Conservation (phyloP, 352 stramenopile species). For the Phytopythium helicoides region DNA sequence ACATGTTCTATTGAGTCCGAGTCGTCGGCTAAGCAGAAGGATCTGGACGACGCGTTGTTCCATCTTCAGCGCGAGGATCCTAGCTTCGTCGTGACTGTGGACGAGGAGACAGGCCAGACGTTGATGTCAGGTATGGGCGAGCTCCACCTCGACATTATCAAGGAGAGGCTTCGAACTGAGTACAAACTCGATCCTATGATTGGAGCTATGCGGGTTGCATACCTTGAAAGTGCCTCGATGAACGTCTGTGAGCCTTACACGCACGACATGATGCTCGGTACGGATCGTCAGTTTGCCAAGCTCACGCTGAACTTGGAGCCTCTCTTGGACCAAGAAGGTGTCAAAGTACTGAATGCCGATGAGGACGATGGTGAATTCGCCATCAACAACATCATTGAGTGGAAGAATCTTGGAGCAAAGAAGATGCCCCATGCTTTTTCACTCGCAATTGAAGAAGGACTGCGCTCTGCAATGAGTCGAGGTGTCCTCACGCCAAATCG, state of each 20-base stretch:
- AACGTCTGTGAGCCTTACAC: constrained; percentile 36
- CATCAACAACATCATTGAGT: constrained; percentile 59
- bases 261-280: constrained; percentile 67
- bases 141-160: constrained; percentile 93
- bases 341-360: constrained; percentile 9
- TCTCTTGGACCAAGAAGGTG: constrained; percentile 28
- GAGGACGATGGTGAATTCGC: constrained; percentile 22
- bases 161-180: constrained; percentile 88
- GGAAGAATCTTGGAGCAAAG: constrained; percentile 40
- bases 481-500: constrained; percentile 58
- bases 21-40: constrained; percentile 79
- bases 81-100: constrained; percentile 94
- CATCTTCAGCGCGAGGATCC: constrained; percentile 92
- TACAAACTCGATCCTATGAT: constrained; percentile 86
- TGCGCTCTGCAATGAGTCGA: constrained; percentile 53
- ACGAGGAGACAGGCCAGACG: constrained; percentile 97
- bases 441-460: constrained; percentile 64
- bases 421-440: constrained; percentile 67
- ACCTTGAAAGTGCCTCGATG: constrained; percentile 83
- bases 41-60: constrained; percentile 82
- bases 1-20: constrained; percentile 91
- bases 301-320: constrained; percentile 49
- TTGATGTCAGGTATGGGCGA: constrained; percentile 97
- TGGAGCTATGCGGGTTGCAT: constrained; percentile 88
- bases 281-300: constrained; percentile 72